Base-by-base conservation (phyloP, 345 rosid species). In the Lagerstroemia speciosa region DNA sequence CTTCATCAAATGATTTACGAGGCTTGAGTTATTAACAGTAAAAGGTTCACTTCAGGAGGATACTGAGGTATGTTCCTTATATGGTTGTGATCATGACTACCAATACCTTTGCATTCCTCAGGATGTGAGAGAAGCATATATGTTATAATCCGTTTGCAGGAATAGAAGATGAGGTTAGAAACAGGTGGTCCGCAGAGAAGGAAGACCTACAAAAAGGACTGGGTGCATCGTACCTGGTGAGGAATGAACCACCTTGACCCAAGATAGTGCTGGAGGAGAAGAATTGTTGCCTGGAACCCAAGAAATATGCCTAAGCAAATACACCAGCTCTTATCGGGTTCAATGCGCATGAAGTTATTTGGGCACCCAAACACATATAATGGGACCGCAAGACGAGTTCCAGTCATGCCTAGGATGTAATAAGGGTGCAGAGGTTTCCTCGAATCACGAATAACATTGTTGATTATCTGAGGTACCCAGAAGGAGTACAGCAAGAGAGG, bases 201-300 rank as follows among this genome's bases (percentile, higher is more conserved):
- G 9, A 58, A 12, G 19, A 26, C 3, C 57, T 58, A 2, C 16
- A 58, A 67, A 48, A 52, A 34, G 20, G n/a, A 17, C 14, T 14
- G 36, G 12, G 22, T 24, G 10, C 43, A 67, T 67, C 22, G 24
- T 46, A 94, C 99, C 99, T 91, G 93, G 40, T 78, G 91, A 73
- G 99, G 96, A 76, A 94, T 84, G 81, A 94, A 91, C 85, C 97
- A 94, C 48, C 99, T 85, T 31, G 99, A 89, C 67, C 99, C 99
- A 32, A 89, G 86, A 80, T 89, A 94, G 73, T 91, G 91, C 82
- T 94, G 99, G 72, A 91, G 92, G 69, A 94, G 88, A 74, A 91
- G 99, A 76, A 89, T 63, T 34, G 88, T 83, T 33, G 97, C 92
- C 83, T 94, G 99, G 69, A 89, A 76, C 66, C 95, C 91, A 26